Base-by-base conservation (phyloP, 2,329 filamentous ascomycete genomes). In the Diplodia seriata region DNA sequence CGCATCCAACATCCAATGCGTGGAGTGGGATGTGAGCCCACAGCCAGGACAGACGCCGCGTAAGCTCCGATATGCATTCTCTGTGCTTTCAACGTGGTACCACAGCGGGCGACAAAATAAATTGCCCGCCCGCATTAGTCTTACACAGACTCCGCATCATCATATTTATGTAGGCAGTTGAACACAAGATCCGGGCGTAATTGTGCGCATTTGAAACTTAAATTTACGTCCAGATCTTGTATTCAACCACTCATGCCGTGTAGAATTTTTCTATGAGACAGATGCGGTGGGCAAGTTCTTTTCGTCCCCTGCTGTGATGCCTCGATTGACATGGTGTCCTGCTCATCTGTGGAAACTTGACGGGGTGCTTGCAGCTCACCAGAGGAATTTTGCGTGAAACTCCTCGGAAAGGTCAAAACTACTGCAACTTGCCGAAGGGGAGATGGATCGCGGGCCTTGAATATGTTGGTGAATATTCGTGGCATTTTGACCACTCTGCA, bases 301-400 rank as follows among this genome's bases (percentile, higher is more conserved):
- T 26, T 26, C 26, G 26, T 4, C 26, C 26, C 26, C 26, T 26
- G 26, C 26, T 26, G 26, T 26, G 26, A 26, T 26, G 26, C 26
- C 26, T 26, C 26, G 26, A 26, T 4, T 26, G 2, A 26, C 26
- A 26, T 4, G 26, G 26, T 26, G 4, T 26, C 26, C 26, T 26
- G 26, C 26, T 26, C 31, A 23, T 47, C n/a, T 20, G 36, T 43
- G 26, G 6, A 38, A 12, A 29, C 20, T 11, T 8, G 23, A n/a
- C 36, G 9, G 18, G 20, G 43, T 31, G 4, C n/a, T 8, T 7
- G 23, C 50, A 11, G 50, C 31, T 67, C 18, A 67, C 66, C 66
- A 67, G 4, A 67, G 55, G 26, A 67, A 67, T 31, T 67, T 67
- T 31, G 55, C 26, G 26, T 67, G 66, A 36, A 67, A 67, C 20